Evolutionary conservation across 495 filamentous ascomycete genomes (phyloP).

Genomic region (Neurospora sp.): DNA sequence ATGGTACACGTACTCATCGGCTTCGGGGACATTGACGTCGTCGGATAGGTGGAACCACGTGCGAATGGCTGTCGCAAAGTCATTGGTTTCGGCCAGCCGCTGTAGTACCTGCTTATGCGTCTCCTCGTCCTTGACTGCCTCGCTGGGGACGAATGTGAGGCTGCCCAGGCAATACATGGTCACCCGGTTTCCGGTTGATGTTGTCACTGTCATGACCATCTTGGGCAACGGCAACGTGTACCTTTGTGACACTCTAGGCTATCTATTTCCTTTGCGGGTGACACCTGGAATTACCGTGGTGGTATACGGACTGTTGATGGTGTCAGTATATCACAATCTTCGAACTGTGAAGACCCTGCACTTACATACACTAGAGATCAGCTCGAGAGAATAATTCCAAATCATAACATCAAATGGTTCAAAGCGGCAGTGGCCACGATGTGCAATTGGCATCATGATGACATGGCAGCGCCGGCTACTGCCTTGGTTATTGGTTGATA

Average conservation of each 20-base stretch:
- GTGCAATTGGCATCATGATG: not conserved
- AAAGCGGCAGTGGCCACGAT: not conserved
- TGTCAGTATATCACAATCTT: not conserved
- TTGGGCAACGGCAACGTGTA: not conserved
- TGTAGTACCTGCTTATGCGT: constrained; percentile 12
- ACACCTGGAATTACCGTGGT: not conserved
- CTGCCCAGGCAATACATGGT: constrained; percentile 7
- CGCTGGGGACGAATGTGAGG: constrained; percentile 4
- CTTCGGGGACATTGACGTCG: not conserved
- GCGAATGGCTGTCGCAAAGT: constrained; percentile 39
- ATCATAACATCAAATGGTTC: not conserved
- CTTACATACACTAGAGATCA: not conserved
- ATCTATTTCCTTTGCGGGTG: not conserved
- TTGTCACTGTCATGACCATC: not conserved
- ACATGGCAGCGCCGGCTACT: not conserved
- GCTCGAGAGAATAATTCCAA: not conserved
- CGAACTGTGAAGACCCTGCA: not conserved
- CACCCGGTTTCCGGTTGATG: not conserved
- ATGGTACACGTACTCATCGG: constrained; percentile 48
- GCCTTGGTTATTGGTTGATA: not conserved
- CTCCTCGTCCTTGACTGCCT: constrained; percentile 3
- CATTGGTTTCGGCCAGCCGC: constrained; percentile 26
- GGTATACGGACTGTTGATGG: not conserved
- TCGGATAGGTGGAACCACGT: constrained; percentile 39
- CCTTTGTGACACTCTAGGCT: not conserved